Evolutionary conservation across 2,329 filamentous ascomycete species (phyloP).

Genomic region (Cadophora sp.): DNA sequence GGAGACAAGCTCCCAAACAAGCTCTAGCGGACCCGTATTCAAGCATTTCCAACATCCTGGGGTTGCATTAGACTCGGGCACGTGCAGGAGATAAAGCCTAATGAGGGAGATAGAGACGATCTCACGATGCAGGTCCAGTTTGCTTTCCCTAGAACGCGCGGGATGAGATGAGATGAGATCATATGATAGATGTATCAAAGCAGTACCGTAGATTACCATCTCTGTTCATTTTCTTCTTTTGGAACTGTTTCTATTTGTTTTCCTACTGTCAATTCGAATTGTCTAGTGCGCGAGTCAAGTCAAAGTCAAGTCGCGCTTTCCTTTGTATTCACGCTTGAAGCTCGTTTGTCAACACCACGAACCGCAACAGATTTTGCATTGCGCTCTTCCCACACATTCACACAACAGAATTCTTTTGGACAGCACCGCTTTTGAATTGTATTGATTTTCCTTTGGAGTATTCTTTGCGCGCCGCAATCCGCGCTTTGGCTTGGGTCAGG

Average conservation of each 20-base stretch:
- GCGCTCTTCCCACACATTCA: background rate
- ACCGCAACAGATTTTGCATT: background rate
- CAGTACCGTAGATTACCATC: background rate
- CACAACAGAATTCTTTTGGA: background rate
- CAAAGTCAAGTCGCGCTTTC: background rate
- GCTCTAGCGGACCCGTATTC: conserved; percentile 4
- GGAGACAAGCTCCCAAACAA: background rate
- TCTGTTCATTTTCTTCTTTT: background rate
- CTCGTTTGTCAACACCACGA: background rate
- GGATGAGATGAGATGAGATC: background rate
- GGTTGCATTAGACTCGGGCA: conserved; percentile 11
- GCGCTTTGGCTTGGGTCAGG: background rate
- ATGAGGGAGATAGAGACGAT: background rate
- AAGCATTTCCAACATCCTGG: conserved; percentile 7
- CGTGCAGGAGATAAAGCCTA: background rate
- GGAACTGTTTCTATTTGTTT: background rate
- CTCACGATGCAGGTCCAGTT: conserved; percentile 6
- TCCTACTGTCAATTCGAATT: background rate
- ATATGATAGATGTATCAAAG: background rate
- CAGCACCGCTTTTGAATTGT: conserved; percentile 13
- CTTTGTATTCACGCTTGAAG: background rate
- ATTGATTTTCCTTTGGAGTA: conserved; percentile 11
- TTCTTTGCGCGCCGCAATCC: conserved; percentile 2
- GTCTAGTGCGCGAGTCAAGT: background rate
- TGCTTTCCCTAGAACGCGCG: background rate